Evolutionary conservation across 2,329 filamentous ascomycete genomes (phyloP), one percentile per base, ranked within the genome.

Genomic region (Chrysoporthe cubensis): DNA sequence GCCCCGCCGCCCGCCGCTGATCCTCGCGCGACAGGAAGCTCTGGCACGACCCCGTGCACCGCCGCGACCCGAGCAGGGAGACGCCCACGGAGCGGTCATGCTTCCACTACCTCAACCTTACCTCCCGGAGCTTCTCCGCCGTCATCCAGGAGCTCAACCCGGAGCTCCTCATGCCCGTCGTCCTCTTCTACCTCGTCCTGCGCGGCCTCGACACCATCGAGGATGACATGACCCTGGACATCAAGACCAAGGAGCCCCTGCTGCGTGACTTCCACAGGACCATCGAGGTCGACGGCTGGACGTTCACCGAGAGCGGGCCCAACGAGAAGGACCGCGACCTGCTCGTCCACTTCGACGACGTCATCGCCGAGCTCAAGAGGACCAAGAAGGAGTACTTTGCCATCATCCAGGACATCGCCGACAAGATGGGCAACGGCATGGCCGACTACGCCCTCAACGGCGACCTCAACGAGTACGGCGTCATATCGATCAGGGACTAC

Each of bases 401-500:
- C 7, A 94, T 98, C 76, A 96, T 99, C 80, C 90, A 91, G 80
- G 95, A 98, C 74, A 97, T 98, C 76, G 93, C 94, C 43, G 84
- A 90, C 76, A 92, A 93, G 81, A 99, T 99, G 96, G 95, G 94
- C 71, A 94, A 98, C 76, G 96, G 96, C 73, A 99, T 99, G 96
- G 96, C 96, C 40, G 95, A 99, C 80, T 99, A 97, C 78, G 92
- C 88, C 52, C 85, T 91, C 73, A 96, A 96, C 74, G 90, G 92
- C 16, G 92, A 96, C 74, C 87, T 91, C 79, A 93, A 94, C 74
- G 83, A 87, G 72, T 88, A 93, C 69, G 90, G 93, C 60, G 90
- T 98, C 68, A 86, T 93, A 76, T 95, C 92, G 0, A 82, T 97
- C 73, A 86, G 90, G 64, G 94, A 98, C 74, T 99, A 98, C 79